Base-by-base conservation (phyloP, 495 filamentous ascomycete species). In the Xanthoparmelia taractica region DNA sequence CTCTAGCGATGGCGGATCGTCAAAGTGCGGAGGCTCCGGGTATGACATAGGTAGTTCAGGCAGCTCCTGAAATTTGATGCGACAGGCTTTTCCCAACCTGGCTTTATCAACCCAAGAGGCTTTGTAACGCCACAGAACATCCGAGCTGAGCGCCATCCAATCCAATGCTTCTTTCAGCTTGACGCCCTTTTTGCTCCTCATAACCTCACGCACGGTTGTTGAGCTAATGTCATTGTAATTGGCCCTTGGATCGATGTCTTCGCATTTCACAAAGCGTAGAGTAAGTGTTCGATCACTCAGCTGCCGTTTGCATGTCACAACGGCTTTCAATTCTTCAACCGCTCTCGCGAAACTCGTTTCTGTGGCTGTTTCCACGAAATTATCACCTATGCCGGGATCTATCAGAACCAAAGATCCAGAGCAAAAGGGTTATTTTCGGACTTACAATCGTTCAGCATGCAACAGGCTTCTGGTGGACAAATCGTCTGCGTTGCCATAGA, bases 261-360 rank as follows among this genome's bases (percentile, higher is more conserved):
- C 48, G 12, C 37, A 50, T 31, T 55, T 54, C 12, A 61, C 36
- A 20, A 61, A 61, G 20, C 60, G 60, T 7, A 61, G 33, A 20
- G 8, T 38, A 0, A 25, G 6, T 27, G 43, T 52, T 1, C 11
- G 56, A n/a, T 23, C 47, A 0, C 2, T 0, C 31, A 20, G 1
- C 5, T 2, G 0, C 33, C 36, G 36, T 31, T n/a, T 10, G 36
- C 60, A 61, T 18, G 11, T 36, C 4, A 55, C 0, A 20, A 61
- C 60, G 20, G 37, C 45, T 33, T n/a, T 20, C 10, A 61, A 10
- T 8, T 61, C 60, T 31, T 48, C 25, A 1, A 3, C 11, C 5
- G 47, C 47, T 4, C 36, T 37, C 25, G 34, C 34, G 3, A 61
- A n/a, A 8, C 3, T 17, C 20, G 47, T 38, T 18, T 29, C 36